Percentiles rank a stretch among this genome's conserved stretches.
Conservation (phyloP, 2,329 filamentous ascomycete genomes). For the Aureobasidium leucospermi region DNA sequence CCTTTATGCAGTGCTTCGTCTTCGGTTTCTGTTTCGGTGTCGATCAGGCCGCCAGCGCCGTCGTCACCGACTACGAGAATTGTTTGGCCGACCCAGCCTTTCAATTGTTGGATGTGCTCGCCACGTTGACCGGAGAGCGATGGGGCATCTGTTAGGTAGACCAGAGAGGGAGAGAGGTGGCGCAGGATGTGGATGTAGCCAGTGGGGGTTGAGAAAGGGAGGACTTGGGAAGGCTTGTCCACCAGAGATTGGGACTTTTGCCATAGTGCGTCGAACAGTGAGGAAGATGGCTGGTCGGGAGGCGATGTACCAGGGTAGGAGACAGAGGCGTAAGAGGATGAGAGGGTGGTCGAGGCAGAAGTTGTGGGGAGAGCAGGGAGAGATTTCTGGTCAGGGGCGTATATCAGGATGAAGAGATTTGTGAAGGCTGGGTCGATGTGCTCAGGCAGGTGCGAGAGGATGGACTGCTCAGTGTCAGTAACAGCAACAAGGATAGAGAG, state of each 20-base stretch:
- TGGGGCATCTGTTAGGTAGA: constrained; percentile 83
- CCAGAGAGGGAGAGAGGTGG: constrained; percentile 73
- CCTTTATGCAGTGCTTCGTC: constrained; percentile 26
- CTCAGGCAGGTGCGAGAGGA: constrained; percentile 80
- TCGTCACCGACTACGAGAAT: constrained; percentile 61
- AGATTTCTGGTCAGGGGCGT: constrained; percentile 78
- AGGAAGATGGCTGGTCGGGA: constrained; percentile 32
- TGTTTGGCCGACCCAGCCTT: constrained; percentile 55
- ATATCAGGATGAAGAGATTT: constrained; percentile 83
- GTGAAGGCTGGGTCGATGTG: constrained; percentile 65
- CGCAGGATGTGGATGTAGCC: constrained; percentile 82
- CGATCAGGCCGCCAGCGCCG: constrained; percentile 70
- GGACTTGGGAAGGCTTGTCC: constrained; percentile 75
- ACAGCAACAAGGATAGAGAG: neutral
- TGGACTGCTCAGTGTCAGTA: constrained; percentile 35
- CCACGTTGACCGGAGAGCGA: constrained; percentile 62
- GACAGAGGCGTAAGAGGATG: neutral
- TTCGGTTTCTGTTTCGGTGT: constrained; percentile 67
- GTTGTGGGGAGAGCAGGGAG: constrained; percentile 67
- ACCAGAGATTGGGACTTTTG: constrained; percentile 72
- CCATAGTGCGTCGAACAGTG: constrained; percentile 69
- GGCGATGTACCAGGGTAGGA: constrained; percentile 43
- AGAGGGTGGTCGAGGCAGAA: constrained; percentile 55
- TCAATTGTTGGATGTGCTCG: constrained; percentile 60
- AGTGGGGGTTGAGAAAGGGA: constrained; percentile 78